Evolutionary conservation across 2,329 filamentous ascomycete genomes (phyloP).

Genomic region (Colletotrichum orchidophilum): DNA sequence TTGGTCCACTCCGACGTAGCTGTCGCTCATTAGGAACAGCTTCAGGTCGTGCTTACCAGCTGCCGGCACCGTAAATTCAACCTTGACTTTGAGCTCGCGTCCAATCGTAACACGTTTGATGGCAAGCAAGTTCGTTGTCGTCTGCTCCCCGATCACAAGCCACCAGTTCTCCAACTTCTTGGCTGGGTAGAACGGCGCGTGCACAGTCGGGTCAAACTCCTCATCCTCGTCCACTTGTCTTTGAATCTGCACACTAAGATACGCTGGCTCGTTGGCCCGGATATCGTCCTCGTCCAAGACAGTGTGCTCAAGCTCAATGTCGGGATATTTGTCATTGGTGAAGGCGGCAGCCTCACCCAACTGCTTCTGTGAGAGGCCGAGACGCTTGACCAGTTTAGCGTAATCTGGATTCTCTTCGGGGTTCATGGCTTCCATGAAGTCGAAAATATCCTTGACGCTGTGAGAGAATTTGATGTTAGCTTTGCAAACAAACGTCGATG

Average conservation of each 20-base stretch:
- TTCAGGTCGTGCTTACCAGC: conserved; percentile 89
- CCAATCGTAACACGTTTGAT: conserved; percentile 95
- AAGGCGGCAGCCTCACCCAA: conserved; percentile 91
- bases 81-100: conserved; percentile 76
- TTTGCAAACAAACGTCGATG: conserved; percentile 5
- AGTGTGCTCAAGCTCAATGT: conserved; percentile 90
- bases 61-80: conserved; percentile 89
- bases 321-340: conserved; percentile 96
- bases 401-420: conserved; percentile 91
- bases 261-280: conserved; percentile 80
- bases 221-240: conserved; percentile 80
- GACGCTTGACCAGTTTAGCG: conserved; percentile 76
- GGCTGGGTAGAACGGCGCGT: conserved; percentile 92
- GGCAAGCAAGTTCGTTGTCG: conserved; percentile 84
- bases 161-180: conserved; percentile 99
- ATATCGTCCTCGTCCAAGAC: conserved; percentile 84
- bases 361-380: conserved; percentile 83
- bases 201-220: conserved; percentile 81
- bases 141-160: conserved; percentile 94
- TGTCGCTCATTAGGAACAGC: conserved; percentile 95
- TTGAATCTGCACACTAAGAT: conserved; percentile 85
- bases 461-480: conserved; percentile 42
- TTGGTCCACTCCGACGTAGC: conserved; percentile 96
- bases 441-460: conserved; percentile 91
- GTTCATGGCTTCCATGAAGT: conserved; percentile 99